These are phyloP conservation scores for Friedmanniomyces simplex DNA, from an alignment of 495 filamentous ascomycete genomes.

Conservation along the genomic window DNA sequence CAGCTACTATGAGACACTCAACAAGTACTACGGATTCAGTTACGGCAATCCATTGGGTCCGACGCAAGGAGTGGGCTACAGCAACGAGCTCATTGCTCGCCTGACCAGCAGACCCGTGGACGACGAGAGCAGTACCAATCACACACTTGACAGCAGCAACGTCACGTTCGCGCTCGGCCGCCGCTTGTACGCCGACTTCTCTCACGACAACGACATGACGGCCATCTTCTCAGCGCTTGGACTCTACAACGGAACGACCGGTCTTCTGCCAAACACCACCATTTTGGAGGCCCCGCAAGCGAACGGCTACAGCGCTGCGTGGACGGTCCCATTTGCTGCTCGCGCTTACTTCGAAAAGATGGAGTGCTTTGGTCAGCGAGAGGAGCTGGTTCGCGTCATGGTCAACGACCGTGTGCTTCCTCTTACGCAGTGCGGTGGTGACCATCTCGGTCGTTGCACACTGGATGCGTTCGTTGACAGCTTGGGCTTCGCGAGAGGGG, in stretches of 20 bases:
- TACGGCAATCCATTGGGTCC: slow-evolving; percentile 65
- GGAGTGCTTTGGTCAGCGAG: slow-evolving; percentile 42
- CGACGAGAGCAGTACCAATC: slow-evolving; percentile 59
- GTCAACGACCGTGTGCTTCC: slow-evolving; percentile 74
- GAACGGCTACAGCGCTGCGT: slow-evolving; percentile 54
- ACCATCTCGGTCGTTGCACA: slow-evolving; percentile 56
- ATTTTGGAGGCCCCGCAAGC: slow-evolving; percentile 36
- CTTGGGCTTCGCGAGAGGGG: slow-evolving; percentile 55
- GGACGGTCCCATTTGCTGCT: slow-evolving; percentile 70
- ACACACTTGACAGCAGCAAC: slow-evolving; percentile 51
- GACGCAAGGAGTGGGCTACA: slow-evolving; percentile 73
- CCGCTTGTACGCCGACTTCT: slow-evolving; percentile 70
- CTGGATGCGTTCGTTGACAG: slow-evolving; percentile 56
- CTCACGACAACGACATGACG: slow-evolving; percentile 77
- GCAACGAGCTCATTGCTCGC: slow-evolving; percentile 75
- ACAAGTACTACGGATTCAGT: slow-evolving; percentile 72
- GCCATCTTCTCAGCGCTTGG: slow-evolving; percentile 62
- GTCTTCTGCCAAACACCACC: slow-evolving; percentile 38
- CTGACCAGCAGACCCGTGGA: slow-evolving; percentile 55
- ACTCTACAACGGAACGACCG: slow-evolving; percentile 39
- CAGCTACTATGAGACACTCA: slow-evolving; percentile 48
- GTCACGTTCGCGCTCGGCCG: slow-evolving; percentile 58
- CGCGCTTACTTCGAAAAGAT: slow-evolving; percentile 79
- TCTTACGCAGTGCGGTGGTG: slow-evolving; percentile 54
- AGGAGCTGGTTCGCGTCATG: slow-evolving; percentile 61